Evolutionary conservation across 1,139 yeast species (phyloP), one percentile per base, ranked within the genome.

Genomic region (Pichia sp.): DNA sequence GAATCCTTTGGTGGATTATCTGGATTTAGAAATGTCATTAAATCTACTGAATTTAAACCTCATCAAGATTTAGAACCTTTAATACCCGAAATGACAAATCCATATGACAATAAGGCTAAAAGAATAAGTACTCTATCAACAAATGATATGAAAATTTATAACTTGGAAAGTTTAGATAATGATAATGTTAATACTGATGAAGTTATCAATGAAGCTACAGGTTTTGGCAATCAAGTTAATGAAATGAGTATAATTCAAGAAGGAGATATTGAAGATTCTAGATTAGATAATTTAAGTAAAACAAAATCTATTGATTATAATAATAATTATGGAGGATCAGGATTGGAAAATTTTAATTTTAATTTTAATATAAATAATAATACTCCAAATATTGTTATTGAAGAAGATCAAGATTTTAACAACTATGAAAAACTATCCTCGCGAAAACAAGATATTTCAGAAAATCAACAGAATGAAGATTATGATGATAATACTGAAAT

Each of bases 241-340:
- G 62, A 62, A 37, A 62, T 63, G 65, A 52, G 59, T 28, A 58
- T 64, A 25, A 62, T 62, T 44, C 60, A 60, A 38, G 66, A 63
- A 46, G 46, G 49, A 8, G 52, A 52, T 10, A 39, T 49, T 26
- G 54, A 52, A 34, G 51, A 50, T 28, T 44, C 52, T 7, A 45
- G 41, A 25, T 27, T 34, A 11, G 42, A 40, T 8, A 18, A 45
- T 25, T 7, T 26, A 5, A 45, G 11, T 40, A 43, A 29, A 37
- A 11, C 6, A 3, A 37, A 25, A 30, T 30, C 32, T 18, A 18
- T 18, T 18, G 18, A 18, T 18, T 18, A 18, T 18, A 18, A 18
- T 18, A 18, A 18, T 18, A 18, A 18, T 18, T 18, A 18, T 18
- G 18, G 18, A 18, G n/a, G 30, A 3, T 5, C 18, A 5, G 30